Evolutionary conservation across 2,329 filamentous ascomycete genomes (phyloP).

Genomic region (Fusarium miscanthi): DNA sequence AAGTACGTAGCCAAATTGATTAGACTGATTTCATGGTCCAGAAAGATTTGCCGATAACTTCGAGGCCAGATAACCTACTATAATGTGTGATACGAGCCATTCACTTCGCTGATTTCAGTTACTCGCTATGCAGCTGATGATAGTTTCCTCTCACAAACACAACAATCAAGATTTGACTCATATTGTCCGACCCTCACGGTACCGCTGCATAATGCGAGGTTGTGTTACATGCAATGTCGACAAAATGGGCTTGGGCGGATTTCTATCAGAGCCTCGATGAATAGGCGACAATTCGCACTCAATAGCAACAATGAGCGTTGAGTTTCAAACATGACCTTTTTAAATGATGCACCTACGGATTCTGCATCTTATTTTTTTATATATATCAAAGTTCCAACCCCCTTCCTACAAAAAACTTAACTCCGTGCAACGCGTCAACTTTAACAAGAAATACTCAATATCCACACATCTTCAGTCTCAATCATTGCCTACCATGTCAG

Average conservation of each 20-base stretch:
- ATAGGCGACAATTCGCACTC: not conserved
- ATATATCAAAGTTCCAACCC: not conserved
- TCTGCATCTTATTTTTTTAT: slow-evolving; percentile 2
- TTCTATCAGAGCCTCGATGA: slow-evolving; percentile 10
- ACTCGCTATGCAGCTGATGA: not conserved
- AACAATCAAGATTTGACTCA: slow-evolving; percentile 4
- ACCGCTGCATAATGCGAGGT: slow-evolving; percentile 7
- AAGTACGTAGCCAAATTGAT: slow-evolving; percentile 26
- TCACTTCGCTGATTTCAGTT: not conserved
- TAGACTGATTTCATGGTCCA: not conserved
- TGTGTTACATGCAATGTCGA: slow-evolving; percentile 26
- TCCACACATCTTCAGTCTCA: not conserved
- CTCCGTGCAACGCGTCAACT: not conserved
- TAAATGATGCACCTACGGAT: not conserved
- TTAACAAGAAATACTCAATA: not conserved
- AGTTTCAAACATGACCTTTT: not conserved
- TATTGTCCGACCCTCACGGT: slow-evolving; percentile 3
- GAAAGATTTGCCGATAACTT: not conserved
- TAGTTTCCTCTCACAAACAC: slow-evolving; percentile 1
- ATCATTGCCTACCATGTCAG: not conserved
- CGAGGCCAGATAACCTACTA: not conserved
- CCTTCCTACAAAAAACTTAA: not conserved
- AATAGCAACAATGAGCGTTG: slow-evolving; percentile 7
- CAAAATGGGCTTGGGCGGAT: not conserved
- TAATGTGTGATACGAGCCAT: not conserved